Evolutionary conservation across 1,284 basidiomycete species (phyloP).

Genomic region (Xerocomus nothofagi): DNA sequence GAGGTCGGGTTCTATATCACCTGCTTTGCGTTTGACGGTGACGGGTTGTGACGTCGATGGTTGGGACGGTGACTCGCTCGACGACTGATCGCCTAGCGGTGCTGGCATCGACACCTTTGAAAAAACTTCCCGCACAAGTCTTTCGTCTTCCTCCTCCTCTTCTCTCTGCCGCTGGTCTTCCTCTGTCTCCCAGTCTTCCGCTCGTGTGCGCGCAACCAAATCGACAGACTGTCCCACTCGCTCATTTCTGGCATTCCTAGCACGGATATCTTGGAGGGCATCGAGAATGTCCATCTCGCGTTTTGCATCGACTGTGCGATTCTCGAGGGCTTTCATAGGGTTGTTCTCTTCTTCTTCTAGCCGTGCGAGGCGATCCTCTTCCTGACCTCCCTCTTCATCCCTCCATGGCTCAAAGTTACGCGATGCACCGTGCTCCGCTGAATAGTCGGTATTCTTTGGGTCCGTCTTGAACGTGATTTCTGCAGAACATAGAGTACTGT

Average conservation of each 20-base stretch:
- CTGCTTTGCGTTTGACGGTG: slow-evolving; percentile 80
- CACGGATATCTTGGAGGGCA: slow-evolving; percentile 91
- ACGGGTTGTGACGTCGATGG: slow-evolving; percentile 43
- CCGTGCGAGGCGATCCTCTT: slow-evolving; percentile 76
- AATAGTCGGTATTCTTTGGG: slow-evolving; percentile 95
- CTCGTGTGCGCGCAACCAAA: slow-evolving; percentile 53
- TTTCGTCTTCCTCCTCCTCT: slow-evolving; percentile 91
- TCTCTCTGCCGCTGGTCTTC: slow-evolving; percentile 64
- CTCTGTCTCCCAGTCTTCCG: slow-evolving; percentile 67
- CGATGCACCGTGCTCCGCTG: slow-evolving; percentile 89
- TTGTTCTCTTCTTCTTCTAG: slow-evolving; percentile 89
- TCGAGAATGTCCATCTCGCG: slow-evolving; percentile 99
- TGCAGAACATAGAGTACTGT: slow-evolving; percentile 87
- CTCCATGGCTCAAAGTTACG: slow-evolving; percentile 95
- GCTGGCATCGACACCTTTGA: slow-evolving; percentile 61
- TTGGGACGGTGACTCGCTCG: slow-evolving; percentile 30
- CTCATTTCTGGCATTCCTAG: slow-evolving; percentile 91
- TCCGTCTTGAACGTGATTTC: slow-evolving; percentile 99
- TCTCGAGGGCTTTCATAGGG: slow-evolving; percentile 96
- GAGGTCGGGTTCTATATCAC: slow-evolving; percentile 66
- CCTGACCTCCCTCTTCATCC: slow-evolving; percentile 70
- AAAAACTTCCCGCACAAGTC: slow-evolving; percentile 84
- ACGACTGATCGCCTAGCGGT: slow-evolving; percentile 25
- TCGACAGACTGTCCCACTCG: slow-evolving; percentile 69
- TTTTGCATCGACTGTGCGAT: slow-evolving; percentile 87